Base-by-base conservation (phyloP, 768 basidiomycete species). In the Dacryopinax spathularia region DNA sequence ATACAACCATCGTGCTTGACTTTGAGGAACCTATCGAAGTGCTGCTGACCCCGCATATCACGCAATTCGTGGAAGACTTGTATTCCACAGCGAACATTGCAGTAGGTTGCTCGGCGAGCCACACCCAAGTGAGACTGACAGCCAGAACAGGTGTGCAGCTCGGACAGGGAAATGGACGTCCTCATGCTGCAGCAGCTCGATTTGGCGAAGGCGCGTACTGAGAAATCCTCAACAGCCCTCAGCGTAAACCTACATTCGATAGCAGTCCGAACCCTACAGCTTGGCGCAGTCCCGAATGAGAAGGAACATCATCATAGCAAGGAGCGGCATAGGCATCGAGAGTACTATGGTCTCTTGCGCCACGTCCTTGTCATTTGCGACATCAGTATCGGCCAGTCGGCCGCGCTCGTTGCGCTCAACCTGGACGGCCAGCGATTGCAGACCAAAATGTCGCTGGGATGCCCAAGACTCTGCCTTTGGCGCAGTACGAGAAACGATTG, bases 21-120 rank as follows among this genome's bases (percentile, higher is more conserved):
- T 63, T 41, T 13, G 34, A 39, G 2, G 18, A 41, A 1, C 63
- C 63, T 1, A 35, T 66, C 6, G 60, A 60, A 6, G 2, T 66
- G 33, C 62, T 66, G 34, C 7, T 64, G 7, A 66, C 65, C 13
- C 65, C 65, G 4, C 62, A 63, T 33, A 35, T 61, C 2, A 61
- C 62, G 0, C 63, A 63, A 20, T 63, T 66, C n/a, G 62, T 56
- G 1, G 43, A 63, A 1, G 65, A 66, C 25, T 43, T 66, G 1
- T 33, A 64, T 25, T 37, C 56, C 20, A 29, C 48, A 10, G 5
- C 48, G 25, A 41, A 43, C 15, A 31, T 66, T 37, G 10, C 27
- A 1, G 25, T 64, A 29, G 56, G 63, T 3, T 33, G 48, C 27
- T 18, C 25, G 20, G 10, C 31, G 13, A 0, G 0, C 6, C 25